Evolutionary conservation across 805 yeast genomes (phyloP).

Genomic region (Candida piceae): DNA sequence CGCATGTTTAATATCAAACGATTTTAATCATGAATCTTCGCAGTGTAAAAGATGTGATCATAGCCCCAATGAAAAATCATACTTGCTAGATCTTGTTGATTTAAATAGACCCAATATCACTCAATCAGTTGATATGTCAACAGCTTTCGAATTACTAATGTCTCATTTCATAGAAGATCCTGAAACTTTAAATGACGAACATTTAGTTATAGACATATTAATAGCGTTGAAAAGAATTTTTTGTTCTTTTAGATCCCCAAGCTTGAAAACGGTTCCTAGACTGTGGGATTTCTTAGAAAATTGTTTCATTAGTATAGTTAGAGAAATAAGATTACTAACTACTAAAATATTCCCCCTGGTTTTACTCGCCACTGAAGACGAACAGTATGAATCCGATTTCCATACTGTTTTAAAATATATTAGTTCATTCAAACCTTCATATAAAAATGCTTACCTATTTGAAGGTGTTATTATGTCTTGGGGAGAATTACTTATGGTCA

Average conservation of each 20-base stretch:
- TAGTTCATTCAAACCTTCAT: slow-evolving; percentile 36
- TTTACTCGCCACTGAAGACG: slow-evolving; percentile 36
- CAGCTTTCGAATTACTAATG: slow-evolving; percentile 25
- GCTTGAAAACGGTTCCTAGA: slow-evolving; percentile 20
- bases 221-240: slow-evolving; percentile 44
- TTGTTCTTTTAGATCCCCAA: slow-evolving; percentile 48
- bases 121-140: slow-evolving; percentile 11
- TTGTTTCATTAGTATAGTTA: slow-evolving; percentile 36
- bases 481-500: slow-evolving; percentile 58
- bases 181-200: slow-evolving; percentile 12
- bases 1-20: slow-evolving; percentile 37
- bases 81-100: slow-evolving; percentile 18
- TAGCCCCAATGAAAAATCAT: slow-evolving; percentile 6
- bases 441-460: slow-evolving; percentile 35
- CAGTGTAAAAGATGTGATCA: slow-evolving; percentile 38
- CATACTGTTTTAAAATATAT: slow-evolving; percentile 39
- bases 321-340: slow-evolving; percentile 54
- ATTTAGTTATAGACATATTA: slow-evolving; percentile 39
- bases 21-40: slow-evolving; percentile 28
- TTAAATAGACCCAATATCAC: slow-evolving; percentile 27
- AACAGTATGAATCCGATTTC: slow-evolving; percentile 39
- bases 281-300: slow-evolving; percentile 38
- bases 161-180: slow-evolving; percentile 22
- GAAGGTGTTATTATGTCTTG: slow-evolving; percentile 59
- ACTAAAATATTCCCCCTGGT: slow-evolving; percentile 51